Conservation (phyloP, 2,329 filamentous ascomycete species). For the Kalmusia sp. region DNA sequence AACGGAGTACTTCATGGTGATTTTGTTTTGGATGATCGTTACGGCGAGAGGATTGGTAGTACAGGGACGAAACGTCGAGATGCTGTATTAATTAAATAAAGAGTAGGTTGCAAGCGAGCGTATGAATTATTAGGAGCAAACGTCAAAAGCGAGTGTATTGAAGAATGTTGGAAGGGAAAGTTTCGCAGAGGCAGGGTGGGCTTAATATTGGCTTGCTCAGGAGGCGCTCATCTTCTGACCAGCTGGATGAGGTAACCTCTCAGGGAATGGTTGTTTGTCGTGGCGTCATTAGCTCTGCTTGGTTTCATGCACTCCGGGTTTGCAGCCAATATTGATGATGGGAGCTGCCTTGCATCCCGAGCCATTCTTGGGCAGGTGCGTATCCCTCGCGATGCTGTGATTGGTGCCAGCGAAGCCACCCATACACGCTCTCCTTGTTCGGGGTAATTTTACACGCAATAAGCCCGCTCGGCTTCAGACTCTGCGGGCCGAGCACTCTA, state of each 20-base stretch:
- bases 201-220: constrained; percentile 12
- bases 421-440: not conserved
- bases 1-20: constrained; percentile 53
- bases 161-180: constrained; percentile 24
- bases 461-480: constrained; percentile 18
- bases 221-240: not conserved
- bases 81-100: constrained; percentile 26
- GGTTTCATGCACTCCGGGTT: constrained; percentile 8
- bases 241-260: not conserved
- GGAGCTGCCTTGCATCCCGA: too few relatives aligned
- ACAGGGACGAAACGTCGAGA: not conserved
- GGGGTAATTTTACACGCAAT: not conserved
- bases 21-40: constrained; percentile 15
- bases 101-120: constrained; percentile 25
- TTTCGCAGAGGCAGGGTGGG: not conserved
- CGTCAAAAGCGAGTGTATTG: constrained; percentile 24
- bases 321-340: constrained; percentile 2
- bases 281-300: constrained; percentile 9
- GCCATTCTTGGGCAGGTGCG: too few relatives aligned
- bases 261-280: not conserved
- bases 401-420: too few relatives aligned
- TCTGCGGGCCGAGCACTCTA: constrained; percentile 25
- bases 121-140: constrained; percentile 17
- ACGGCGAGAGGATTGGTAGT: constrained; percentile 2
- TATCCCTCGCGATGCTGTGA: too few relatives aligned